Conservation (phyloP, 2,329 filamentous ascomycete species). For the Cordyceps militaris region DNA sequence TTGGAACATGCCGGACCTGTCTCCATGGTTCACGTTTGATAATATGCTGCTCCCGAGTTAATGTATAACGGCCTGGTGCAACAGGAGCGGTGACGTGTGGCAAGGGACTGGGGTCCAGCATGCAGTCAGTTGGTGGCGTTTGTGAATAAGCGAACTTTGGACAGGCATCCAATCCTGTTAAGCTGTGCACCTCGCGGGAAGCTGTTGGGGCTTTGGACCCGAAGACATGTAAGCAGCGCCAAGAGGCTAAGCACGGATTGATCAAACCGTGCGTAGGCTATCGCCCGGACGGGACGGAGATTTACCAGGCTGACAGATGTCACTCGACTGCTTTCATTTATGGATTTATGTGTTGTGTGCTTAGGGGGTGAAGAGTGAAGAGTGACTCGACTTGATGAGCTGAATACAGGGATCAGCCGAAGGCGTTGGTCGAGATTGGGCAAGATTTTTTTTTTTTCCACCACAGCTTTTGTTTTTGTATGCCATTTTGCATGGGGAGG, state of each 20-base stretch:
- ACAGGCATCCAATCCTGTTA: neutral
- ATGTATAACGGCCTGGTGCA: neutral
- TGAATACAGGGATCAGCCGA: neutral
- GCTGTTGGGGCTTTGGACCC: neutral
- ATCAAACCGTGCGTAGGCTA: neutral
- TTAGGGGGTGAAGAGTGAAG: neutral
- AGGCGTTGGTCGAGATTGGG: neutral
- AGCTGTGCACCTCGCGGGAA: neutral
- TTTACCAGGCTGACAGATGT: neutral
- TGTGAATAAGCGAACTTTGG: neutral
- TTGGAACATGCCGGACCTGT: slow-evolving; percentile 18
- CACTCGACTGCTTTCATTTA: neutral
- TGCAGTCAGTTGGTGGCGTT: neutral
- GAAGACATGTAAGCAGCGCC: slow-evolving; percentile 6
- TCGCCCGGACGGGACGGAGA: neutral
- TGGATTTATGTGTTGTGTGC: neutral
- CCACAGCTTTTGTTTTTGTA: neutral
- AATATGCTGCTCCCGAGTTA: slow-evolving; percentile 10
- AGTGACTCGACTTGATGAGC: neutral
- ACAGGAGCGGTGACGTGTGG: neutral
- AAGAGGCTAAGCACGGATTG: slow-evolving; percentile 5
- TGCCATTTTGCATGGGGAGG: neutral
- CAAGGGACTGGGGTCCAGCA: neutral
- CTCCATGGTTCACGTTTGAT: slow-evolving; percentile 14
- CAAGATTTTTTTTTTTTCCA: neutral